Base-by-base conservation (phyloP, 1,139 yeast species). In the Magnusiomyces suaveolens region DNA sequence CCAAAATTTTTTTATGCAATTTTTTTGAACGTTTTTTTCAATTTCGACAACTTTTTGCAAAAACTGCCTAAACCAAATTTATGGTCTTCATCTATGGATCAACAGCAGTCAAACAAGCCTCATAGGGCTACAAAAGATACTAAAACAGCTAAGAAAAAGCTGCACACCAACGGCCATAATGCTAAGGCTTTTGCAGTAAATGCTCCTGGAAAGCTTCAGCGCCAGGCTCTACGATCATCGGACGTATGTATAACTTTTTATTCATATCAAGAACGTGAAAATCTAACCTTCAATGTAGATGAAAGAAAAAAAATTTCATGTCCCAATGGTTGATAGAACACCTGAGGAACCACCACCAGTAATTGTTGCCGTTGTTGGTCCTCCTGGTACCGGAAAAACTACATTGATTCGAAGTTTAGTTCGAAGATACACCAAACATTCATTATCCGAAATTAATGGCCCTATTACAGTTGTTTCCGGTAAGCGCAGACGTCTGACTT, bases 261-360 rank as follows among this genome's bases (percentile, higher is more conserved):
- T 44, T 2, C 2, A 36, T 18, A 23, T 23, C 12, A 20, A 26
- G 12, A 29, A 12, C 12, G 33, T 29, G 8, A 23, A 46, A 14
- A 26, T 43, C 57, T 51, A 46, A 46, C 53, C 20, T n/a, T 12
- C 4, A 18, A 43, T 50, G 23, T 32, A 64, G 64, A 63, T 74
- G 52, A 84, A 83, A 61, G 98, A 94, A 69, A 83, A 79, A 67
- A 86, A 82, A 67, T 78, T 86, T 65, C 98, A 92, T 75, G 97
- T 90, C 32, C 98, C 98, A 18, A 89, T 92, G 97, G 86, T 92
- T 52, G 96, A 92, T 66, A 77, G 98, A 64, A 89, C 97, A 0
- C 97, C 98, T 0, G 98, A 92, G 56, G 97, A 90, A 64, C 97
- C 98, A 1, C 97, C 98, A 41, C 98, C 98, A 54, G 85, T 92